A percentile compares a stretch with the other conserved stretches of the same genome.
Conservation (phyloP, 192 early-diverging fungal species). For the Gigaspora rosea region DNA sequence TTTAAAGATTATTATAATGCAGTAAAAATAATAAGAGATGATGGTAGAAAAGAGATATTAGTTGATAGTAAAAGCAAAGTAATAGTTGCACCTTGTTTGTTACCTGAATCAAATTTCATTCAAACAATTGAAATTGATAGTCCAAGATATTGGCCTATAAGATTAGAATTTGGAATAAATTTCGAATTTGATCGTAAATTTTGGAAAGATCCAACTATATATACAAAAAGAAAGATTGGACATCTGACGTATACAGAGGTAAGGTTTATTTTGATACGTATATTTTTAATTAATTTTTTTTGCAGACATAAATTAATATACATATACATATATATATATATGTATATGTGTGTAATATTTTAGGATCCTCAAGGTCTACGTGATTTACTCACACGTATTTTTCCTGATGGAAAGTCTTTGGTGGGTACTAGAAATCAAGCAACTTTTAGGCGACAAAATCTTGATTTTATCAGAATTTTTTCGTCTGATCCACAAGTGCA, state of each 20-base stretch:
- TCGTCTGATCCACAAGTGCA: slow-evolving; percentile 42
- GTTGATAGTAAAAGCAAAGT: slow-evolving; percentile 11
- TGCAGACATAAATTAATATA: neutral
- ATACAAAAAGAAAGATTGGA: slow-evolving; percentile 49
- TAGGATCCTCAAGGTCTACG: slow-evolving; percentile 33
- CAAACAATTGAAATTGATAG: slow-evolving; percentile 53
- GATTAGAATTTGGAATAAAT: slow-evolving; percentile 43
- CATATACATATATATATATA: neutral
- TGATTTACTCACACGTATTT: slow-evolving; percentile 20
- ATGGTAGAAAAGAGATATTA: neutral
- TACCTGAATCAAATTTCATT: slow-evolving; percentile 57
- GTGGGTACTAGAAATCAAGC: neutral
- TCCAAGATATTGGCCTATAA: slow-evolving; percentile 59
- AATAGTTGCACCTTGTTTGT: slow-evolving; percentile 59
- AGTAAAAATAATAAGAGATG: neutral
- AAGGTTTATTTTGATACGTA: neutral
- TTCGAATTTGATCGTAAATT: slow-evolving; percentile 35
- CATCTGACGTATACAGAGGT: slow-evolving; percentile 51
- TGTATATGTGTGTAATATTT: neutral
- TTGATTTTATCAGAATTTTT: slow-evolving; percentile 31
- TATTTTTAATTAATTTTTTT: neutral
- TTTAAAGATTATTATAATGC: slow-evolving; percentile 36
- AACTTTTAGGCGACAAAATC: neutral
- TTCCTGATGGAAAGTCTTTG: neutral
- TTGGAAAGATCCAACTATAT: slow-evolving; percentile 41